phyloP scores from a whole-genome alignment of 208 protist genomes.

The Trichomonas vaginalis region DNA sequence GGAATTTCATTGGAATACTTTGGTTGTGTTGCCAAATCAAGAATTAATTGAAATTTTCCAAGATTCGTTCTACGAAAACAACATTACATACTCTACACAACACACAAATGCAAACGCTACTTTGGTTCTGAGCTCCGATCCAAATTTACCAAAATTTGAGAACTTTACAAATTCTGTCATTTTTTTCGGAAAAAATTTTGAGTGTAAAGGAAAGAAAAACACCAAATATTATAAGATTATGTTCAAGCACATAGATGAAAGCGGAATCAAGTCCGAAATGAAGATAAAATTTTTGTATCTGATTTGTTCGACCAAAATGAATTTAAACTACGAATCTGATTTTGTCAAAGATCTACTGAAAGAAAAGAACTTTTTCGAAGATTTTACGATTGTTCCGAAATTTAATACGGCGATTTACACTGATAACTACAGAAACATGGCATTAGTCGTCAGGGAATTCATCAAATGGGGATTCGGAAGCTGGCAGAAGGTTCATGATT shows the following conservation, averaged over 20 bases:
- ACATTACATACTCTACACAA: not conserved
- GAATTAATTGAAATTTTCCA: not conserved
- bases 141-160: not conserved
- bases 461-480: not conserved
- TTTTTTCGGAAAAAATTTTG: not conserved
- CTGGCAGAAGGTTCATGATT: not conserved
- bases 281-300: not conserved
- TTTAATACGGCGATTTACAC: not conserved
- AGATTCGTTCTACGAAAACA: not conserved
- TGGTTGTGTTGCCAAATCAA: not conserved
- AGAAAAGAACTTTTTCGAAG: not conserved
- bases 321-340: not conserved
- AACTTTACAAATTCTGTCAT: not conserved
- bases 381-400: not conserved
- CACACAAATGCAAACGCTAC: not conserved
- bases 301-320: not conserved
- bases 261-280: not conserved
- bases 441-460: not conserved
- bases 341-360: not conserved
- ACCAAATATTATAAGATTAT: not conserved
- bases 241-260: not conserved
- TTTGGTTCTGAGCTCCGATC: not conserved
- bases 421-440: not conserved
- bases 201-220: not conserved
- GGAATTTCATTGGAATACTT: not conserved